A percentile compares a stretch with the other conserved stretches of the same genome.
phyloP scores from a whole-genome alignment of 352 stramenopile species.

The Phytophthora macrochlamydospora region DNA sequence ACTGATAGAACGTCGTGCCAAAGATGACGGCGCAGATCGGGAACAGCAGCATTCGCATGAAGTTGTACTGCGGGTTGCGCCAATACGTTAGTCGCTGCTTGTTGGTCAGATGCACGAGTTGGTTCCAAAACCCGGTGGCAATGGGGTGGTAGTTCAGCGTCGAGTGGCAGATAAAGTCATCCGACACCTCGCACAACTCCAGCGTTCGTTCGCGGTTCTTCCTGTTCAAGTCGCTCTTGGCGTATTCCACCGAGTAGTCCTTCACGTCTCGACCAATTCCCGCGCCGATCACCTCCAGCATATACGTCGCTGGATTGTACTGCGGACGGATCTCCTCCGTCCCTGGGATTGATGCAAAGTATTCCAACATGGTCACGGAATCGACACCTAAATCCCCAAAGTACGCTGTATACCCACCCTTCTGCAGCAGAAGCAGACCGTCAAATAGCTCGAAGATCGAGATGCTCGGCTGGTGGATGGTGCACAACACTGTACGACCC shows the following conservation, averaged over 20 bases:
- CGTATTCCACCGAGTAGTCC: slow-evolving; percentile 60
- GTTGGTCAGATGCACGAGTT: slow-evolving; percentile 34
- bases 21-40: slow-evolving; percentile 60
- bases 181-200: slow-evolving; percentile 19
- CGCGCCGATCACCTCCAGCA: slow-evolving; percentile 88
- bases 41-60: slow-evolving; percentile 60
- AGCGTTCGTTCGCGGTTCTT: slow-evolving; percentile 31
- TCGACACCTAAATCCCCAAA: slow-evolving; percentile 89
- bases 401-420: slow-evolving; percentile 65
- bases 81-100: slow-evolving; percentile 60
- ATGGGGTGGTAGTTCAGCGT: slow-evolving; percentile 54
- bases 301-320: slow-evolving; percentile 91
- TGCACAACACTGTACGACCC: slow-evolving; percentile 86
- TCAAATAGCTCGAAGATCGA: slow-evolving; percentile 94
- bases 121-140: slow-evolving; percentile 48
- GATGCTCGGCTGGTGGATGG: slow-evolving; percentile 61
- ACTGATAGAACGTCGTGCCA: slow-evolving; percentile 60
- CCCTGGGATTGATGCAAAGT: slow-evolving; percentile 83
- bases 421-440: slow-evolving; percentile 84
- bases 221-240: slow-evolving; percentile 38
- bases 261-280: slow-evolving; percentile 60
- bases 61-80: slow-evolving; percentile 61
- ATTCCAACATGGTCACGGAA: slow-evolving; percentile 82
- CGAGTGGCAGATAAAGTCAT: slow-evolving; percentile 45
- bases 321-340: slow-evolving; percentile 66